A percentile compares a stretch with the other conserved stretches of the same genome.
phyloP scores from a whole-genome alignment of 768 basidiomycete species.

The Ramaria sp. region DNA sequence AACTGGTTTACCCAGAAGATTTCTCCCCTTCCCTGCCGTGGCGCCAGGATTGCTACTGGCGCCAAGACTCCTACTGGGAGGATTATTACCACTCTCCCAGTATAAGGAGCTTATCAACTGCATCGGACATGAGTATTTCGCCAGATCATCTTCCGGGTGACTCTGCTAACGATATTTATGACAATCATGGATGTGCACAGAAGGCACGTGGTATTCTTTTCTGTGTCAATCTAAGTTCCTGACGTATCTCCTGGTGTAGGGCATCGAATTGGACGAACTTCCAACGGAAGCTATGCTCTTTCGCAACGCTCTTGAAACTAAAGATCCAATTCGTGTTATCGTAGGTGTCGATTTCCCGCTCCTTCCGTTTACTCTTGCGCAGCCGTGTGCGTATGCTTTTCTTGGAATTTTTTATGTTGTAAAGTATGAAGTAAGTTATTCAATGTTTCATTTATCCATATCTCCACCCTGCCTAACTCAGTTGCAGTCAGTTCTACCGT shows the following conservation, averaged over 20 bases:
- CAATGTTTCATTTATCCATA: too few species aligned
- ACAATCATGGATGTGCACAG: too few species aligned
- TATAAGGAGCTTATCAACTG: too few species aligned
- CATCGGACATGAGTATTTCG: too few species aligned
- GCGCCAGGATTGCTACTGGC: too few species aligned
- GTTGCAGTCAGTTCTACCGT: not conserved
- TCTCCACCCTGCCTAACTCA: not conserved
- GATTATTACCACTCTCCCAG: too few species aligned
- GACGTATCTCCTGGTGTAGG: not conserved
- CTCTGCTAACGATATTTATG: too few species aligned
- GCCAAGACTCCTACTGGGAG: too few species aligned
- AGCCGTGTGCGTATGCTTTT: not conserved
- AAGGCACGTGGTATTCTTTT: too few species aligned
- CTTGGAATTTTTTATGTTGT: constrained; percentile 2
- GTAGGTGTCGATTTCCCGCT: not conserved
- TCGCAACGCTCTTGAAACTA: not conserved
- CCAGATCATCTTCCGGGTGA: too few species aligned
- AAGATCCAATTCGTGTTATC: not conserved
- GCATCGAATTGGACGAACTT: not conserved
- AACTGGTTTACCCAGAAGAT: too few species aligned
- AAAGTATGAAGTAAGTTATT: not conserved
- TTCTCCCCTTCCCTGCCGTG: too few species aligned
- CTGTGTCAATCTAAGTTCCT: not conserved
- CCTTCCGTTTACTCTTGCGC: not conserved
- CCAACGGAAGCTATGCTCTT: constrained; percentile 1